These are phyloP conservation scores for Aristolochia fimbriata DNA, from an alignment of 164 flowering plant species.

Conservation along the genomic window DNA sequence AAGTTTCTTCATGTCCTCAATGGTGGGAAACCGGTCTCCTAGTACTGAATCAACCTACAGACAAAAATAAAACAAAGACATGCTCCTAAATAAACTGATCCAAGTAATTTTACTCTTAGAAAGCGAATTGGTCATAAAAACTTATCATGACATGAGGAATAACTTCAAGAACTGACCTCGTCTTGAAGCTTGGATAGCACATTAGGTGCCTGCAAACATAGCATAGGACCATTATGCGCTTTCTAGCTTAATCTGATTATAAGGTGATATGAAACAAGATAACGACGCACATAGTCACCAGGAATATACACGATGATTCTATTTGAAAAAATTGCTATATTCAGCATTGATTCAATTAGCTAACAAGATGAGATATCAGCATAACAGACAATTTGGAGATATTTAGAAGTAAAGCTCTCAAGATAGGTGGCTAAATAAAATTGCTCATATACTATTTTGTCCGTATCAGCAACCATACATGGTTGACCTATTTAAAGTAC, in stretches of 20 bases:
- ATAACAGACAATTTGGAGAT: no score
- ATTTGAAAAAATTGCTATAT: background rate
- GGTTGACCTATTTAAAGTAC: no score
- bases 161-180: slow-evolving; percentile 44
- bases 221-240: no score
- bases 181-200: slow-evolving; percentile 80
- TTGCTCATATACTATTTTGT: no score
- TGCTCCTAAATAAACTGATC: background rate
- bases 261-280: background rate
- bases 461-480: no score
- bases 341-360: background rate
- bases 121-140: background rate
- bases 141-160: background rate
- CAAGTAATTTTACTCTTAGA: background rate
- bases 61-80: slow-evolving; percentile 5
- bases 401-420: no score
- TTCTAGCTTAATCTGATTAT: no score
- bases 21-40: slow-evolving; percentile 84
- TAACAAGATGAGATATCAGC: no score
- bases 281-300: background rate
- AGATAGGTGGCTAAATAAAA: no score
- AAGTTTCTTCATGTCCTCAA: slow-evolving; percentile 88
- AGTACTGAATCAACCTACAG: slow-evolving; percentile 75
- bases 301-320: background rate
- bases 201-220: slow-evolving; percentile 57